phyloP scores from a whole-genome alignment of 371 early-diverging fungal genomes.

The Apophysomyces trapeziformis region DNA sequence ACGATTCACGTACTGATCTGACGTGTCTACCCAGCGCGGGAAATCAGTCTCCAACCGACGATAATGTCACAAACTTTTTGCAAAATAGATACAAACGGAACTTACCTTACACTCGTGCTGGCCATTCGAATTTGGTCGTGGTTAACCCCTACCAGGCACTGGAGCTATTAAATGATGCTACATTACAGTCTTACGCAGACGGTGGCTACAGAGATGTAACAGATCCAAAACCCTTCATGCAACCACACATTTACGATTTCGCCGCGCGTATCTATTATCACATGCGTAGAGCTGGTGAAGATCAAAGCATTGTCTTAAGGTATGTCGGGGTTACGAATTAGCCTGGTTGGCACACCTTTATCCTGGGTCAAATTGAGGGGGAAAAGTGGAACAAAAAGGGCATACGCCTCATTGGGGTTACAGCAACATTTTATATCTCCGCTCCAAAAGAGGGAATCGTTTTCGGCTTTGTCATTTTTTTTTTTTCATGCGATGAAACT shows the following conservation, averaged over 20 bases:
- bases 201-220: conserved; percentile 44
- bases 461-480: neutral
- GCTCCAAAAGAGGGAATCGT: neutral
- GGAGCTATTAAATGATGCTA: conserved; percentile 52
- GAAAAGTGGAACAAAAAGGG: neutral
- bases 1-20: conserved; percentile 41
- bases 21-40: conserved; percentile 24
- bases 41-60: conserved; percentile 44
- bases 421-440: neutral
- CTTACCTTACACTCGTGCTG: conserved; percentile 60
- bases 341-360: conserved; percentile 5
- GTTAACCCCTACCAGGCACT: conserved; percentile 57
- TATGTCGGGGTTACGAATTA: conserved; percentile 33
- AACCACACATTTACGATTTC: conserved; percentile 61
- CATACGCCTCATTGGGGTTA: neutral
- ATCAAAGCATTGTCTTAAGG: conserved; percentile 74
- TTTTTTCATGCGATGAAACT: neutral
- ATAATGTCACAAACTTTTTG: conserved; percentile 50
- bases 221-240: conserved; percentile 25
- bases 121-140: conserved; percentile 54
- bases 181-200: conserved; percentile 49
- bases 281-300: conserved; percentile 82
- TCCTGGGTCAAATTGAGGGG: conserved; percentile 12
- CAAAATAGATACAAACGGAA: conserved; percentile 51
- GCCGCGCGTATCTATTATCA: conserved; percentile 68